These are phyloP conservation scores for Isabelozyma gotoi DNA, from an alignment of 805 yeast genomes.

Conservation along the genomic window DNA sequence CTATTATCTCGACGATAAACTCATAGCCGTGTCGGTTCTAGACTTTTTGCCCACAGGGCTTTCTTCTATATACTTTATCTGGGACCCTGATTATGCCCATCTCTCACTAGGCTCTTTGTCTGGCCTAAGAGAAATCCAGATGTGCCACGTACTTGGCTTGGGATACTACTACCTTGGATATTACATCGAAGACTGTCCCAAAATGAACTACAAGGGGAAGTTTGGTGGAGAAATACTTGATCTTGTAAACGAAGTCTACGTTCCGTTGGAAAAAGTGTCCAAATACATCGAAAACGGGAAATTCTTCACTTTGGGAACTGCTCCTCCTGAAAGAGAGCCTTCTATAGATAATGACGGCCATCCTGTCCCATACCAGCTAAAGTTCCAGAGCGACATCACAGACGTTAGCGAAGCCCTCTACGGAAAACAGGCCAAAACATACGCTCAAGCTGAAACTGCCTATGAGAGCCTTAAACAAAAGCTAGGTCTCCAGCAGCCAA, in stretches of 20 bases:
- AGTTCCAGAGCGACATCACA: not conserved
- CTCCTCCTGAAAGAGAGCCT: conserved; percentile 4
- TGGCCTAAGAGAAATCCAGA: conserved; percentile 65
- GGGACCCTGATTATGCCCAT: conserved; percentile 78
- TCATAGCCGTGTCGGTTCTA: conserved; percentile 74
- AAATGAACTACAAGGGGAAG: conserved; percentile 78
- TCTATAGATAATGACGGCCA: conserved; percentile 5
- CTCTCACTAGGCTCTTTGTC: conserved; percentile 76
- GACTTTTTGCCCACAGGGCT: conserved; percentile 76
- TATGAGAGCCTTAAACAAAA: conserved; percentile 9
- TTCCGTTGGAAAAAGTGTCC: conserved; percentile 33
- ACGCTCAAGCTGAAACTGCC: conserved; percentile 17
- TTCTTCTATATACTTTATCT: conserved; percentile 83
- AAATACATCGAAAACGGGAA: conserved; percentile 26
- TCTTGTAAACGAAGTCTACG: conserved; percentile 45
- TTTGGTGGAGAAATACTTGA: conserved; percentile 78
- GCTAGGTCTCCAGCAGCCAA: conserved; percentile 1
- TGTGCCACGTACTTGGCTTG: conserved; percentile 45
- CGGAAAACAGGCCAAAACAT: conserved; percentile 8
- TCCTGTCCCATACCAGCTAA: not conserved
- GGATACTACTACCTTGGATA: conserved; percentile 77
- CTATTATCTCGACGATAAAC: conserved; percentile 60
- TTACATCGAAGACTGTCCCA: conserved; percentile 73
- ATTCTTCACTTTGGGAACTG: conserved; percentile 25
- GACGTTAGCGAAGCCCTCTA: conserved; percentile 15